Percentiles rank a stretch among this genome's conserved stretches.
Evolutionary conservation across 257 asterid species (phyloP).

Genomic region (Solanum chiquidenum): DNA sequence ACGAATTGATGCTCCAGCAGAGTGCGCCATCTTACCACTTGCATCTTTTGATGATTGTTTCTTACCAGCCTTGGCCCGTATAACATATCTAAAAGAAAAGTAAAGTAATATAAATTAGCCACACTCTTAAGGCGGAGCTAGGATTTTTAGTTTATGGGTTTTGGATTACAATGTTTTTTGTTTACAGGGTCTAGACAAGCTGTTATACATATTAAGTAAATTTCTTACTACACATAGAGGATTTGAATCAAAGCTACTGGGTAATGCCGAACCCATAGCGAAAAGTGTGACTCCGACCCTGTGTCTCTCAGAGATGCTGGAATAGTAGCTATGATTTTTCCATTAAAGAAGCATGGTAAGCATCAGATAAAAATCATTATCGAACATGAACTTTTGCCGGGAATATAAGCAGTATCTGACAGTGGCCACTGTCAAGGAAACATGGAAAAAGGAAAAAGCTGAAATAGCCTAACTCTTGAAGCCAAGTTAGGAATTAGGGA

Average conservation of each 20-base stretch:
- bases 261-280: not conserved
- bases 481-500: not conserved
- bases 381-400: not conserved
- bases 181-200: not conserved
- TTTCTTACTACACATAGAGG: not conserved
- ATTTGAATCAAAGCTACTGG: not conserved
- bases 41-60: conserved; percentile 89
- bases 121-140: not conserved
- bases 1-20: conserved; percentile 98
- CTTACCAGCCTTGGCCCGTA: conserved; percentile 96
- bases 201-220: not conserved
- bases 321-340: not conserved
- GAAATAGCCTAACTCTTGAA: not conserved
- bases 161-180: not conserved
- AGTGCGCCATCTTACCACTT: conserved; percentile 70
- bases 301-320: not conserved
- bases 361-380: not conserved
- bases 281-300: not conserved
- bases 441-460: not conserved
- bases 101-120: not conserved
- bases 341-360: not conserved
- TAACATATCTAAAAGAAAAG: conserved; percentile 62
- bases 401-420: not conserved
- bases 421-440: not conserved
- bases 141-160: not conserved